Base-by-base conservation (phyloP, 306 rosid genomes). In the Echinosophora koreensis region DNA sequence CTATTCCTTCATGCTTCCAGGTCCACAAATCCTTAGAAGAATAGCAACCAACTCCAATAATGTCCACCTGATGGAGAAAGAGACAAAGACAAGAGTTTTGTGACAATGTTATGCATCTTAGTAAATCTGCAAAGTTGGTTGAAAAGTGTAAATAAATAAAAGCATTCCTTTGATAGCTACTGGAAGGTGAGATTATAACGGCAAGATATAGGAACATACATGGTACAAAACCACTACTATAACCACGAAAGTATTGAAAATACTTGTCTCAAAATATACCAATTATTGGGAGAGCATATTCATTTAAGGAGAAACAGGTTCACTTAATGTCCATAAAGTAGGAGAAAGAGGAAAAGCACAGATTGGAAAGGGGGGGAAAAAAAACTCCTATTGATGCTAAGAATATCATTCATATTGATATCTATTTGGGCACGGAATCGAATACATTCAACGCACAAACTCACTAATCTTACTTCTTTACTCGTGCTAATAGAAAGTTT, bases 11-110 rank as follows among this genome's bases (percentile, higher is more conserved):
- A 37, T 89, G 93, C 79, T 88, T 96, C 99, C 99, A 96, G 64
- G 88, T 87, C 99, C 98, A 93, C 58, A 96, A 81, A 88, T 96
- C 97, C 80, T 84, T 92, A 52, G 99, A 96, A 58, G 99, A 96
- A 84, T 96, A 96, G 89, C 99, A 96, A 66, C 99, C 89, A 37
- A 96, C 98, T 81, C 99, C 99, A 71, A 93, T 87, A 59, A 96
- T 87, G 91, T 96, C 99, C 64, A 96, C 99, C 99, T 92, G 80
- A 74, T 38, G 14, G 59, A 73, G 64, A 79, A 51, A 74, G 80
- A 42, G 17, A 82, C 13, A 60, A 64, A 57, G 49, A 66, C 9
- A 34, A 65, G 13, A 38, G n/a, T n/a, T 63, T 68, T 30, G 62
- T 5, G 42, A 62, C 42, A 67, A 61, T 12, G 49, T 46, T 56